phyloP scores from a whole-genome alignment of 257 asterid species.

The Solanum clarkiae region DNA sequence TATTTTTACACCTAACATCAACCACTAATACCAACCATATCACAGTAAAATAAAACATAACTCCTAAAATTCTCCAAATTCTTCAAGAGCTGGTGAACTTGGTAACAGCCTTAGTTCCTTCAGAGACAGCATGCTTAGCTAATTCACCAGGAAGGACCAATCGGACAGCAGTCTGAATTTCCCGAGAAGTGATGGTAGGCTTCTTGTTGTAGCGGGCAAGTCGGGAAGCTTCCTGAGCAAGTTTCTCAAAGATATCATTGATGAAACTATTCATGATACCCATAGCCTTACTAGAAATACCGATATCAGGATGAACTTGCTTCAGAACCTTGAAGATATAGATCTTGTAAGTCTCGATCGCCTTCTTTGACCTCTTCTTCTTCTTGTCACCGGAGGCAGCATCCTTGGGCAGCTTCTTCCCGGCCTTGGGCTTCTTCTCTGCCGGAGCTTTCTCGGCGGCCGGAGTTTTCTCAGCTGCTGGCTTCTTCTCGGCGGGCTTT shows the following conservation, averaged over 20 bases:
- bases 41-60: background rate
- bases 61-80: background rate
- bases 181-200: conserved; percentile 3
- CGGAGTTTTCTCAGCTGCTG: conserved; percentile 8
- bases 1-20: background rate
- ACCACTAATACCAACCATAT: background rate
- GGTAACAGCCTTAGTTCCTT: conserved; percentile 9
- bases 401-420: conserved; percentile 4
- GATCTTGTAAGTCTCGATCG: conserved; percentile 1
- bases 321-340: conserved; percentile 10
- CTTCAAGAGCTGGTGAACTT: conserved; percentile 7
- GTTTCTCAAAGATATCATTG: conserved; percentile 6
- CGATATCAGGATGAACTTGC: conserved; percentile 10
- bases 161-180: conserved; percentile 9
- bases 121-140: conserved; percentile 11
- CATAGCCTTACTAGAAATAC: conserved; percentile 8
- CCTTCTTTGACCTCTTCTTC: background rate
- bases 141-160: conserved; percentile 11
- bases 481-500: conserved; percentile 7
- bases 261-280: conserved; percentile 13
- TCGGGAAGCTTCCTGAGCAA: conserved; percentile 2
- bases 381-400: conserved; percentile 1
- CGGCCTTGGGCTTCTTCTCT: conserved; percentile 11
- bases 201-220: conserved; percentile 10
- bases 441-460: conserved; percentile 3